Evolutionary conservation across 2,329 filamentous ascomycete genomes (phyloP).

Genomic region (Davidsoniella eucalypti): DNA sequence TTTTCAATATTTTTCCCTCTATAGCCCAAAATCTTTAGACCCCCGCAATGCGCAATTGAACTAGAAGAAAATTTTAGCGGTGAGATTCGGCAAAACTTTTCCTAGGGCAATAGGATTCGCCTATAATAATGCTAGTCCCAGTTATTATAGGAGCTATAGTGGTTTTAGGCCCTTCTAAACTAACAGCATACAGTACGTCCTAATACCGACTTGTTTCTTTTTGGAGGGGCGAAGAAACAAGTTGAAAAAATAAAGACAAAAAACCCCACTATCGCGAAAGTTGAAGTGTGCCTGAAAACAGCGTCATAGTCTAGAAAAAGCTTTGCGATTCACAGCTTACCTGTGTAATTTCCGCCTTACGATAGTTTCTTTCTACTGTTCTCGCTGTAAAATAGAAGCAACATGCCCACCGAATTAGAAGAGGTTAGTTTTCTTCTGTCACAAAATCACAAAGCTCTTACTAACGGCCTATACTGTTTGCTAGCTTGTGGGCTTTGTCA

Average conservation of each 20-base stretch:
- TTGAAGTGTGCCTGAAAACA: not conserved
- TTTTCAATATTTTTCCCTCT: not conserved
- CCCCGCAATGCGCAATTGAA: constrained; percentile 6
- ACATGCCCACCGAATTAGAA: constrained; percentile 61
- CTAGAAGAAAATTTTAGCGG: constrained; percentile 12
- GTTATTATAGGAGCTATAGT: too few relatives aligned
- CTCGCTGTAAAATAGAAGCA: constrained; percentile 14
- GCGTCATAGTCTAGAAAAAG: too few relatives aligned
- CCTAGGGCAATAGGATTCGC: not conserved
- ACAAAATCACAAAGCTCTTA: not conserved
- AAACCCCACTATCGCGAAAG: constrained; percentile 3
- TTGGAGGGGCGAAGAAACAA: constrained; percentile 1
- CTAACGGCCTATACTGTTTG: constrained; percentile 7
- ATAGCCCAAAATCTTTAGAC: not conserved
- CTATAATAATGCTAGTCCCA: too few relatives aligned
- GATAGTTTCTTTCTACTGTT: not conserved
- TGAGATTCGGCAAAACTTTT: constrained; percentile 7
- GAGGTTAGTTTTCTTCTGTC: constrained; percentile 35
- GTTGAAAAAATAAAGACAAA: not conserved
- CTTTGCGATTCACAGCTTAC: too few relatives aligned
- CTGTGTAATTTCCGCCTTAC: too few relatives aligned
- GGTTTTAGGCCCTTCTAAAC: too few relatives aligned
- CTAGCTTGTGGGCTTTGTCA: constrained; percentile 83
- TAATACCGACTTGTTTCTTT: not conserved
- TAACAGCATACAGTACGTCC: too few relatives aligned